phyloP scores from a whole-genome alignment of 2,329 filamentous ascomycete species.

The Arthroderma uncinatum region DNA sequence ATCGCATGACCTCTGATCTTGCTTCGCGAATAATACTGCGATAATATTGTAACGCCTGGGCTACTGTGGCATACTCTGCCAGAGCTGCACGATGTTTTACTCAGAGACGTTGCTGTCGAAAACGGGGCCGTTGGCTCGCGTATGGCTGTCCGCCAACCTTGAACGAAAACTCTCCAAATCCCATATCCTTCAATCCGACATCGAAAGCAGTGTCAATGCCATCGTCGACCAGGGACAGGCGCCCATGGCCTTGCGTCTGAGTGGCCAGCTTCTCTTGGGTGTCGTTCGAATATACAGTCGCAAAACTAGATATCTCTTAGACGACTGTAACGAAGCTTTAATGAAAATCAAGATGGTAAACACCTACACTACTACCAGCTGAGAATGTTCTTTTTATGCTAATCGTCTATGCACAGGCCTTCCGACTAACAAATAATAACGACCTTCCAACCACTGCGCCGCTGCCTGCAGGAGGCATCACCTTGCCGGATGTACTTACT shows the following conservation, averaged over 20 bases:
- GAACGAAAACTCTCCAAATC: constrained; percentile 98
- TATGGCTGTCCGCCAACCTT: constrained; percentile 96
- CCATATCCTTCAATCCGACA: constrained; percentile 86
- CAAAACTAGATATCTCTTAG: constrained; percentile 89
- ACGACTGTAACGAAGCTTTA: constrained; percentile 94
- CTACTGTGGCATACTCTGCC: not conserved
- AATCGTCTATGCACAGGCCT: constrained; percentile 52
- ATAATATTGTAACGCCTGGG: not conserved
- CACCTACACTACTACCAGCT: not conserved
- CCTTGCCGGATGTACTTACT: constrained; percentile 84
- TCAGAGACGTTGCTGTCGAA: constrained; percentile 91
- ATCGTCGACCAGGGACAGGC: constrained; percentile 90
- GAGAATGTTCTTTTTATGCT: constrained; percentile 18
- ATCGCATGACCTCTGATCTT: not conserved
- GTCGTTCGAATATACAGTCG: constrained; percentile 96
- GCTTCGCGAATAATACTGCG: not conserved
- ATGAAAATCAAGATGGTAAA: constrained; percentile 97
- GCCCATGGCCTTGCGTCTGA: constrained; percentile 86
- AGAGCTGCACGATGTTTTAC: constrained; percentile 67
- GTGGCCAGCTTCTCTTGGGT: constrained; percentile 84
- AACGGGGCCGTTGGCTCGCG: constrained; percentile 90
- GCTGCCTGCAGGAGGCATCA: constrained; percentile 69
- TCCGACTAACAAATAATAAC: constrained; percentile 87
- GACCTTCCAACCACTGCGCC: constrained; percentile 79
- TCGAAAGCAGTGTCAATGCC: constrained; percentile 85